Evolutionary conservation across 2,329 filamentous ascomycete genomes (phyloP), one percentile per base, ranked within the genome.

Genomic region (Sphaerostilbella broomeana): DNA sequence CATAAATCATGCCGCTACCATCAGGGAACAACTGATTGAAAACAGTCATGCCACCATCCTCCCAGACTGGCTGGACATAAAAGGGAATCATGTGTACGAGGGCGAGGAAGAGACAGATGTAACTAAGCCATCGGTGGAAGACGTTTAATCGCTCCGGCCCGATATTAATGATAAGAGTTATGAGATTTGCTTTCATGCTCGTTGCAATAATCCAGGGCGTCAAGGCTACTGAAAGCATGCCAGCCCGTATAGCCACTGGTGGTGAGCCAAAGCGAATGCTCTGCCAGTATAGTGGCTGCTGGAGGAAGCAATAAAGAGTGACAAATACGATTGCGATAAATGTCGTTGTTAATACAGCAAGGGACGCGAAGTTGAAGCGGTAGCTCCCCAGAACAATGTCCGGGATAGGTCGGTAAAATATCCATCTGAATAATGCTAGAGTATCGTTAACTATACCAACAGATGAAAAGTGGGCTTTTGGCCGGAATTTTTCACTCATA

Each of bases 81-180:
- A 94, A 97, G 0, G 90, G 90, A 12, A 95, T 69, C 15, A 81
- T 86, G 56, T 97, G 90, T 13, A 95, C 72, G 39, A 95, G 68
- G 19, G 85, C 81, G 42, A 95, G 68, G 46, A 94, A 81, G 1
- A 95, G 69, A 54, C 84, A 92, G 9, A 95, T 65, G 57, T 95
- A 95, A 19, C 84, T 86, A 6, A 84, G 79, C 89, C 89, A 97
- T 51, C 90, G 79, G 62, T 97, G 90, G 44, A 95, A 74, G 21
- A 95, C 89, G 51, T 95, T 95, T 35, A 97, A 73, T 34, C 90
- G 75, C 58, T 97, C 90, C 25, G 92, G 89, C 3, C 88, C 86
- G 49, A 97, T 90, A 11, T 90, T 90, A 4, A 89, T 95, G 42
- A 95, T 63, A 40, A 89, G 64, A 1, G 84, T 83, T 40, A 97